Evolutionary conservation across 768 basidiomycete genomes (phyloP).

Genomic region (Leccinum subtestaceum): DNA sequence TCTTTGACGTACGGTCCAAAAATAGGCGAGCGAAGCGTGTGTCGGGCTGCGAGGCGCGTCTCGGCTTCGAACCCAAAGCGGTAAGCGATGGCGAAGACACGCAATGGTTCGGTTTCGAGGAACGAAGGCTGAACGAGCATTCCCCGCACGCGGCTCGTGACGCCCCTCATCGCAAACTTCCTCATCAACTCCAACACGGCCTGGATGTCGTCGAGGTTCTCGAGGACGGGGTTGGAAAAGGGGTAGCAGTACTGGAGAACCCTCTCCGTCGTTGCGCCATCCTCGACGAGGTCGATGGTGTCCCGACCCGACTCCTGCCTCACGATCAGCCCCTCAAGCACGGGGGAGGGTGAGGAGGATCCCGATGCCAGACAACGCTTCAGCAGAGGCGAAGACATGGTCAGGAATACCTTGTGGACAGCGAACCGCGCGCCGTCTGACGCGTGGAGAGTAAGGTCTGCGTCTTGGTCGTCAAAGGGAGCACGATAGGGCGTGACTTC

Average conservation of each 20-base stretch:
- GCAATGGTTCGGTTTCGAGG: slow-evolving; percentile 32
- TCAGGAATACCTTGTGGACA: slow-evolving; percentile 41
- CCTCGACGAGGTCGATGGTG: slow-evolving; percentile 33
- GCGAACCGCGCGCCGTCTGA: slow-evolving; percentile 43
- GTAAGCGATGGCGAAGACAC: slow-evolving; percentile 40
- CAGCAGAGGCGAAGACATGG: slow-evolving; percentile 42
- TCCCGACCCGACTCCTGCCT: slow-evolving; percentile 24
- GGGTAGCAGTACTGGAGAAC: slow-evolving; percentile 40
- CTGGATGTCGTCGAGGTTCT: slow-evolving; percentile 35
- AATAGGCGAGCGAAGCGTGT: slow-evolving; percentile 36
- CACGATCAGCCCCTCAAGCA: slow-evolving; percentile 23
- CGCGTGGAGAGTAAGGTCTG: slow-evolving; percentile 43
- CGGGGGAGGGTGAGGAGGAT: slow-evolving; percentile 29
- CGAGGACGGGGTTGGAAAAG: slow-evolving; percentile 31
- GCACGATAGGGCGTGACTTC: slow-evolving; percentile 29
- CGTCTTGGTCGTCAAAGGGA: slow-evolving; percentile 39
- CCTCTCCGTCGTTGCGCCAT: slow-evolving; percentile 28
- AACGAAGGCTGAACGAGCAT: slow-evolving; percentile 27
- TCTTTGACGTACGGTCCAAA: slow-evolving; percentile 35
- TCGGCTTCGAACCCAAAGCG: slow-evolving; percentile 35
- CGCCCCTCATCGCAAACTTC: slow-evolving; percentile 39
- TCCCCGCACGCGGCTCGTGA: slow-evolving; percentile 29
- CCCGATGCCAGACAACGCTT: slow-evolving; percentile 29
- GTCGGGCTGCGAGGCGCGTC: slow-evolving; percentile 33
- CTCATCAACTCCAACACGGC: slow-evolving; percentile 34